Percentiles rank a stretch among this genome's conserved stretches.
These are phyloP conservation scores for Solanum neorickii DNA, from an alignment of 257 asterid genomes.

Conservation along the genomic window DNA sequence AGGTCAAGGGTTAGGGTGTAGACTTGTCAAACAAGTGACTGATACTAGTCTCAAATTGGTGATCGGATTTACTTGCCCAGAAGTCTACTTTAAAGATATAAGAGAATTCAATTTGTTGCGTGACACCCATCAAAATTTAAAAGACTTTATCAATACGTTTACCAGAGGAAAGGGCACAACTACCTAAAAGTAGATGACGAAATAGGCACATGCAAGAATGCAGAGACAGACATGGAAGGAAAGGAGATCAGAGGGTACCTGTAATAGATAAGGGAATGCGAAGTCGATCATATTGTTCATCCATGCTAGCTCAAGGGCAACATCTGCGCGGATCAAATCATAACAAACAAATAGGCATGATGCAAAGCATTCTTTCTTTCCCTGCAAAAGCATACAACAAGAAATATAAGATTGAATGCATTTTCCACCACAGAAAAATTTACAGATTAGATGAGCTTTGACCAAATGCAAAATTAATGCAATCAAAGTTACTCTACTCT, in stretches of 20 bases:
- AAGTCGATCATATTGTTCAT: slow-evolving; percentile 90
- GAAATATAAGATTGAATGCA: background rate
- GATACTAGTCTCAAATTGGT: background rate
- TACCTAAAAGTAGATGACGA: background rate
- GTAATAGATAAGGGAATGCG: slow-evolving; percentile 90
- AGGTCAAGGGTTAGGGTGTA: background rate
- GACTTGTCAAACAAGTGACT: background rate
- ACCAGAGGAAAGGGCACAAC: background rate
- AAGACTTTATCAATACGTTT: background rate
- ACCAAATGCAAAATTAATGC: background rate
- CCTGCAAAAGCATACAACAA: slow-evolving; percentile 38
- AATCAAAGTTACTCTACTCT: background rate
- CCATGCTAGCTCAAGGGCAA: slow-evolving; percentile 99
- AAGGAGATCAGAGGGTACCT: slow-evolving; percentile 37
- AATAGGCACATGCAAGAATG: background rate
- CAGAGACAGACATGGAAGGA: background rate
- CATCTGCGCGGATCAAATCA: slow-evolving; percentile 87
- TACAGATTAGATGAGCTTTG: background rate
- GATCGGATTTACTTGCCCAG: background rate
- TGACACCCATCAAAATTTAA: background rate
- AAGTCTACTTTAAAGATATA: background rate
- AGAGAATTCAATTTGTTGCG: background rate
- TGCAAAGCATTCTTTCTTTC: slow-evolving; percentile 97
- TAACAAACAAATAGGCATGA: slow-evolving; percentile 99
- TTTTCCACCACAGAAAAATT: background rate